phyloP scores from a whole-genome alignment of 768 basidiomycete species.

The Saitozyma podzolica region DNA sequence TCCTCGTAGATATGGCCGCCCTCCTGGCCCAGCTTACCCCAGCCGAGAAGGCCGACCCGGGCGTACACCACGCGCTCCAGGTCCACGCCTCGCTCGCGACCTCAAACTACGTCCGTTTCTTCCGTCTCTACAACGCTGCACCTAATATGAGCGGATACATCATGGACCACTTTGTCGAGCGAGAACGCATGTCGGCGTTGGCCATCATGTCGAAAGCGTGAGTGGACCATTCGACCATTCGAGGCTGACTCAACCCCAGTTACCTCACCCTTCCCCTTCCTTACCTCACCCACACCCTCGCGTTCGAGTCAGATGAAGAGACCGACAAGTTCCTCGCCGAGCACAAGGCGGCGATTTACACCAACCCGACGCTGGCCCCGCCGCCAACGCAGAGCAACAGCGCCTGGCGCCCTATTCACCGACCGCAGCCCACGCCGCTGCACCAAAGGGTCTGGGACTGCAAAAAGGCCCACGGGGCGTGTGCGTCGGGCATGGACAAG shows the following conservation, averaged over 20 bases:
- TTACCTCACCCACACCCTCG: conserved; percentile 78
- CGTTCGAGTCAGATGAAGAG: conserved; percentile 69
- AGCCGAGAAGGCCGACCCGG: conserved; percentile 75
- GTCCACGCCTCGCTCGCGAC: conserved; percentile 87
- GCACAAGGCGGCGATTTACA: conserved; percentile 66
- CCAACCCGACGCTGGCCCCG: conserved; percentile 51
- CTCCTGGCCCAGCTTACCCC: conserved; percentile 97
- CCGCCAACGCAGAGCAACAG: conserved; percentile 7
- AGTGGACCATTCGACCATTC: conserved; percentile 50
- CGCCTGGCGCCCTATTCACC: conserved; percentile 56
- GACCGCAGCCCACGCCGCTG: conserved; percentile 51
- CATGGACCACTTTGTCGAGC: conserved; percentile 96
- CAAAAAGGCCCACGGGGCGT: conserved; percentile 43
- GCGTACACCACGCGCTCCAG: conserved; percentile 82
- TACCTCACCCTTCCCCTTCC: conserved; percentile 75
- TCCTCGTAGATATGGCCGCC: conserved; percentile 77
- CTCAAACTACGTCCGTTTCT: conserved; percentile 91
- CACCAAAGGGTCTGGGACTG: conserved; percentile 50
- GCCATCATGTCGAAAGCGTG: conserved; percentile 92
- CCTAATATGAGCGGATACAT: conserved; percentile 99
- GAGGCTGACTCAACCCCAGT: conserved; percentile 55
- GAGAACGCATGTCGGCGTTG: conserved; percentile 82
- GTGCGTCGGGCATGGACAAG: conserved; percentile 69
- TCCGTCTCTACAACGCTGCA: conserved; percentile 75
- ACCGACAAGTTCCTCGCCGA: conserved; percentile 68